Evolutionary conservation across 352 stramenopile species (phyloP), one percentile per base, ranked within the genome.

Genomic region (Pythium vanterpoolii): DNA sequence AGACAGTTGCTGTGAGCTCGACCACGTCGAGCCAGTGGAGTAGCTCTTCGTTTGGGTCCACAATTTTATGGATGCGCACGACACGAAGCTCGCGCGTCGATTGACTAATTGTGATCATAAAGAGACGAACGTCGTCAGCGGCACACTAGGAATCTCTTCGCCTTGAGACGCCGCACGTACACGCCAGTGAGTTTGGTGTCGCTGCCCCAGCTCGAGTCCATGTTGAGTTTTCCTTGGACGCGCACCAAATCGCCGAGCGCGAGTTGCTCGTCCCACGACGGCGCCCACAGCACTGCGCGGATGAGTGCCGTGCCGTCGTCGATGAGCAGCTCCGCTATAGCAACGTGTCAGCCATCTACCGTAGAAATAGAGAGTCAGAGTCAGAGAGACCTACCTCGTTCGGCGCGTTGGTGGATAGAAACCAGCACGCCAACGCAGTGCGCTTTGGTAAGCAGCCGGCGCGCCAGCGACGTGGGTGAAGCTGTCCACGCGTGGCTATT

Each of bases 41-140:
- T 30, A 87, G n/a, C 46, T 94, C 85, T 61, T 89, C 76, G 49
- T 94, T 93, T 21, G 83, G 66, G 36, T 94, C 80, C 3, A 67
- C 54, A 2, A 91, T 43, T 24, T 70, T 74, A 27, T 56, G 63
- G 30, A 89, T 76, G 19, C 73, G 72, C 18, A 75, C 52, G 6
- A 90, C 66, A 38, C 83, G 79, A 26, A 93, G 63, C 62, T 93
- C 83, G 23, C 82, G 72, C 18, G 39, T 16, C 10, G 34, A 31
- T 7, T 38, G 18, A 3, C 56, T 57, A 27, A 2, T 21, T 10
- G 13, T 8, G 5, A 8, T 0, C 44, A 34, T 24, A 23, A 26
- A 21, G 3, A 49, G 13, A 16, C 19, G 10, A 5, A 27, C 23
- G 24, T 50, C 23, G n/a, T 9, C 24, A 5, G 28, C 11, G 19